Evolutionary conservation across 495 filamentous ascomycete genomes (phyloP).

Genomic region (Hyaloscypha hepaticicola): DNA sequence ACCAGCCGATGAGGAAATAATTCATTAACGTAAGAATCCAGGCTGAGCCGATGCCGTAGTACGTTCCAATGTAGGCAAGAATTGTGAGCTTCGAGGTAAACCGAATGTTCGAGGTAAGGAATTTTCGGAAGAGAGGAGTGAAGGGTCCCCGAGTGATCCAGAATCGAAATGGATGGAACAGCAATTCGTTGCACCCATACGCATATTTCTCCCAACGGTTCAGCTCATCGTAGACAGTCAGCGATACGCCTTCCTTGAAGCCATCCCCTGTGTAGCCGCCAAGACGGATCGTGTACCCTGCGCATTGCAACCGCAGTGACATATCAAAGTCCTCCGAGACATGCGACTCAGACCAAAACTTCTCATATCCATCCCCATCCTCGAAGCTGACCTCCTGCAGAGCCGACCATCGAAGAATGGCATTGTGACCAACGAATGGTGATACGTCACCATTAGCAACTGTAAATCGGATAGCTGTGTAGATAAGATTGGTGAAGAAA

Average conservation of each 20-base stretch:
- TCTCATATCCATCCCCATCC: constrained; percentile 52
- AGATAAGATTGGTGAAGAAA: constrained; percentile 74
- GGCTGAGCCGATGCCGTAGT: constrained; percentile 68
- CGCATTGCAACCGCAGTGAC: constrained; percentile 64
- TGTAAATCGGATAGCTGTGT: constrained; percentile 64
- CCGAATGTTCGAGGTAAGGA: constrained; percentile 57
- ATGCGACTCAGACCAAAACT: constrained; percentile 71
- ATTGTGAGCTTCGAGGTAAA: constrained; percentile 68
- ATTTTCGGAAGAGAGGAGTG: constrained; percentile 62
- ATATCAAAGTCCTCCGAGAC: constrained; percentile 79
- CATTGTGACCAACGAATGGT: constrained; percentile 70
- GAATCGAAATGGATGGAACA: constrained; percentile 50
- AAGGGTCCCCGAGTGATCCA: constrained; percentile 60
- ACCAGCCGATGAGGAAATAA: constrained; percentile 58
- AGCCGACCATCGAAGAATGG: constrained; percentile 66
- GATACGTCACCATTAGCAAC: constrained; percentile 68
- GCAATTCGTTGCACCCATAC: constrained; percentile 71
- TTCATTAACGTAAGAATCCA: constrained; percentile 64
- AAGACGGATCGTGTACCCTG: constrained; percentile 62
- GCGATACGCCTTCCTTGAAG: constrained; percentile 73
- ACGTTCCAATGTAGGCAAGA: constrained; percentile 72
- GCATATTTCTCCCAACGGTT: constrained; percentile 78
- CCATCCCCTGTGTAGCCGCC: constrained; percentile 62
- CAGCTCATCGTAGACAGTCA: constrained; percentile 75
- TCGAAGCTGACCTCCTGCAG: constrained; percentile 62